A percentile compares a stretch with the other conserved stretches of the same genome.
Conservation (phyloP, 768 basidiomycete genomes). For the Cystobasidium tubakii region DNA sequence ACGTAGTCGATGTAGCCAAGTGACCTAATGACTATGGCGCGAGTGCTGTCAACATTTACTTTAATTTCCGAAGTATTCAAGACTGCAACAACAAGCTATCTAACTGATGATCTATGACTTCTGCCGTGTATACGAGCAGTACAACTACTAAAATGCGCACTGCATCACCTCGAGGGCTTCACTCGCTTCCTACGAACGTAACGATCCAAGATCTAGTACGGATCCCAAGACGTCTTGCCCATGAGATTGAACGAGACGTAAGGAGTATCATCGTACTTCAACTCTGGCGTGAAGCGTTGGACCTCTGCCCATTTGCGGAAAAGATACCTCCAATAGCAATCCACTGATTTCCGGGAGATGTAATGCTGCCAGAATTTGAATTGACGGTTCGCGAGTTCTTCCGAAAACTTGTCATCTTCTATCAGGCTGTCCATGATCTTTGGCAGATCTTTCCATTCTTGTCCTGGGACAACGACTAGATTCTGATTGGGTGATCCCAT, state of each 20-base stretch:
- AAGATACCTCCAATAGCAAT: constrained; percentile 34
- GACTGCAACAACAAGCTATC: too few relatives aligned
- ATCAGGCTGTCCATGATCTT: constrained; percentile 39
- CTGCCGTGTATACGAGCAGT: too few relatives aligned
- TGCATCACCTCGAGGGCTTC: too few relatives aligned
- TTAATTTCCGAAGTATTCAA: too few relatives aligned
- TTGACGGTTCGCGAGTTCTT: constrained; percentile 22
- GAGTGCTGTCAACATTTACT: too few relatives aligned
- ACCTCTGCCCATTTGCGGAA: constrained; percentile 28
- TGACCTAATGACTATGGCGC: too few relatives aligned
- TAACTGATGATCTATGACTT: too few relatives aligned
- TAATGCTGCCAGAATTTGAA: constrained; percentile 30
- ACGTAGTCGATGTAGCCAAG: too few relatives aligned
- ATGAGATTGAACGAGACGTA: constrained; percentile 35
- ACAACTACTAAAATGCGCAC: too few relatives aligned
- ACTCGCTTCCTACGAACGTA: too few relatives aligned
- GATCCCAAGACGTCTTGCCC: constrained; percentile 24
- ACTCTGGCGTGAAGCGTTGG: constrained; percentile 24
- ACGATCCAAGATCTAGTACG: not conserved
- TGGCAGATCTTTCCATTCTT: constrained; percentile 41
- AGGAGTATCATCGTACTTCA: constrained; percentile 20
- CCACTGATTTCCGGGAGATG: constrained; percentile 21
- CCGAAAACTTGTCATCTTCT: constrained; percentile 22
- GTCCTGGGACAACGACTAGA: constrained; percentile 42
- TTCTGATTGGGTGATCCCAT: constrained; percentile 42